Evolutionary conservation across 2,329 filamentous ascomycete species (phyloP), one percentile per base, ranked within the genome.

Genomic region (Capronia coronata): DNA sequence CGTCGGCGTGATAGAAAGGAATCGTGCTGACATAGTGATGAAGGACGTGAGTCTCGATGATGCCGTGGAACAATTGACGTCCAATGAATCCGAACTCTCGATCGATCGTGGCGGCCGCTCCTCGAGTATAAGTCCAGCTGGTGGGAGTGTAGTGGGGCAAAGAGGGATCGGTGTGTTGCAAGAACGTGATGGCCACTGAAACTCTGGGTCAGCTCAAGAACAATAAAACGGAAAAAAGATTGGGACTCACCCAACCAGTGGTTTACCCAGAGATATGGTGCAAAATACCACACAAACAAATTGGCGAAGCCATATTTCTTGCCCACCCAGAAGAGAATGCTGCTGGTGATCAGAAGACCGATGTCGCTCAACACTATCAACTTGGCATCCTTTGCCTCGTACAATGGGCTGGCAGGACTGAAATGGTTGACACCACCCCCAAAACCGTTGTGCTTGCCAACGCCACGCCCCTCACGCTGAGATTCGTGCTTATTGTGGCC

Each of bases 11-110:
- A 75, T 97, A 97, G 75, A 96, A 96, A 56, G 91, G 91, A 60
- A 97, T 97, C 64, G 82, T 87, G 72, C 86, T 91, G 68, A 97
- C 82, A 71, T 95, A 97, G 79, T 97, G 91, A 77, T 97, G 91
- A 54, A 95, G 86, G 52, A 97, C 91, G 73, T 97, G 91, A 42
- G 91, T 96, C 77, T 96, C 91, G 68, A 96, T 84, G 70, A 97
- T 96, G 64, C 90, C 91, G 77, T 97, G 91, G 68, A 96, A 77
- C 54, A 97, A 78, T 61, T 85, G 78, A 62, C 89, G 88, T 53
- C 91, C 91, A 65, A 97, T 84, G 76, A 96, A 96, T 55, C 91
- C 91, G 65, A 96, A 94, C 69, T 97, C 91, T 63, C 91, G 90
- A 67, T 97, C 91, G 63, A 97, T 95, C 55, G 91, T 97, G 51